Evolutionary conservation across 345 rosid genomes (phyloP).

Genomic region (Gossypium turneri): DNA sequence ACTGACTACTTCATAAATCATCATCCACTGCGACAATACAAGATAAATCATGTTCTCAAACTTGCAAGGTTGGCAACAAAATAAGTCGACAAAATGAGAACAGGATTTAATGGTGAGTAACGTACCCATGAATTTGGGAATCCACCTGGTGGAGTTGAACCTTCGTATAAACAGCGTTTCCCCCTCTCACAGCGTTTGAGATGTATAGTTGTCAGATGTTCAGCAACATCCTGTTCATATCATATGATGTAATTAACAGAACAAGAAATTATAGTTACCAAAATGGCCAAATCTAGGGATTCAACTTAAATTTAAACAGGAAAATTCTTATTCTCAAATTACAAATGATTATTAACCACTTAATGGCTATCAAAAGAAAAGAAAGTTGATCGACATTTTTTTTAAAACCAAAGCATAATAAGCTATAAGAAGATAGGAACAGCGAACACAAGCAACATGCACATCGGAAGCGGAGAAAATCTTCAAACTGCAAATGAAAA

Average conservation of each 20-base stretch:
- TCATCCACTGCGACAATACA: not conserved
- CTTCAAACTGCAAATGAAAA: not conserved
- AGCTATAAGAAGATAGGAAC: not conserved
- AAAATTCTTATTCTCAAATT: not conserved
- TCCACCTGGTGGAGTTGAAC: conserved; percentile 79
- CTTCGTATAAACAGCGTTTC: conserved; percentile 77
- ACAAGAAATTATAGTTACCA: not conserved
- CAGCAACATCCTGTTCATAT: conserved; percentile 64
- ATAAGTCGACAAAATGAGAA: not conserved
- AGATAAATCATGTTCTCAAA: not conserved
- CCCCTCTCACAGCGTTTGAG: conserved; percentile 78
- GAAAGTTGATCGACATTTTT: no score
- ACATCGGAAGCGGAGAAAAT: not conserved
- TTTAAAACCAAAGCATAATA: not conserved
- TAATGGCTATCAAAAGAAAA: not conserved
- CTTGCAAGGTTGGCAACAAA: not conserved
- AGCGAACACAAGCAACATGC: not conserved
- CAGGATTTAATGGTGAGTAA: conserved; percentile 1
- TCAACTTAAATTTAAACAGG: not conserved
- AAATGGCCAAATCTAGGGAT: not conserved
- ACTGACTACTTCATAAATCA: not conserved
- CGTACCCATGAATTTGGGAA: conserved; percentile 85
- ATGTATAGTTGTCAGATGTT: conserved; percentile 69
- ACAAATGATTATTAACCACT: not conserved
- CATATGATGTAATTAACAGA: conserved; percentile 8